A percentile compares a stretch with the other conserved stretches of the same genome.
phyloP scores from a whole-genome alignment of 306 rosid genomes.

The Carpinus fangiana region DNA sequence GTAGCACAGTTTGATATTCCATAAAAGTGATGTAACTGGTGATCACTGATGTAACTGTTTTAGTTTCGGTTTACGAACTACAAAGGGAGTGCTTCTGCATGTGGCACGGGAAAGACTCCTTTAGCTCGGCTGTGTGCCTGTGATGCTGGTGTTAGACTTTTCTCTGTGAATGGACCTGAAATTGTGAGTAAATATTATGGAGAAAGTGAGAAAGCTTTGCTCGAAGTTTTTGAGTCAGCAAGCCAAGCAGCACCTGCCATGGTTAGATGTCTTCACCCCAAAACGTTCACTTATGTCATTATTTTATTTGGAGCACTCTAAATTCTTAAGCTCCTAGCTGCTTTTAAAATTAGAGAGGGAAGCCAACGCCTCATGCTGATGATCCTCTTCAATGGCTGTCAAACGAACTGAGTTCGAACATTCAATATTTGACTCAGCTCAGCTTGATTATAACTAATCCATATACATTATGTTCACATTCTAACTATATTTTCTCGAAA shows the following conservation, averaged over 20 bases:
- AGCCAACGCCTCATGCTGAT: too few species aligned
- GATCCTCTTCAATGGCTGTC: too few species aligned
- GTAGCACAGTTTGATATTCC: too few species aligned
- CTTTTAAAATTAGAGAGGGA: too few species aligned
- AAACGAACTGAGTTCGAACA: too few species aligned
- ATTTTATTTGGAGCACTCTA: too few species aligned
- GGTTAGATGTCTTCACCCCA: constrained; percentile 60
- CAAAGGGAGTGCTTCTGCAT: constrained; percentile 90
- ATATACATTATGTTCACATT: too few species aligned
- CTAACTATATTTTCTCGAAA: too few species aligned
- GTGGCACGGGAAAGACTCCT: constrained; percentile 97
- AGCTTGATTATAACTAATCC: too few species aligned
- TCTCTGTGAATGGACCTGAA: constrained; percentile 81
- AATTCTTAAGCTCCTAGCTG: too few species aligned
- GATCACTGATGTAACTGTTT: constrained; percentile 25
- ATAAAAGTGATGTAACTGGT: too few species aligned
- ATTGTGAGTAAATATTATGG: constrained; percentile 71
- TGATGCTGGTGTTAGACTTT: constrained; percentile 73
- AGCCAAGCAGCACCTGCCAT: constrained; percentile 76
- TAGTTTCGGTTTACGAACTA: constrained; percentile 75
- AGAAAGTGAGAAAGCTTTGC: constrained; percentile 82
- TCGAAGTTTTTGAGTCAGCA: constrained; percentile 71
- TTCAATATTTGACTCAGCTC: too few species aligned
- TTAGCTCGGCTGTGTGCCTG: constrained; percentile 68
- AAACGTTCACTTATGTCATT: neutral